A percentile compares a stretch with the other conserved stretches of the same genome.
Conservation (phyloP, 805 yeast genomes). For the Saturnispora sekii region DNA sequence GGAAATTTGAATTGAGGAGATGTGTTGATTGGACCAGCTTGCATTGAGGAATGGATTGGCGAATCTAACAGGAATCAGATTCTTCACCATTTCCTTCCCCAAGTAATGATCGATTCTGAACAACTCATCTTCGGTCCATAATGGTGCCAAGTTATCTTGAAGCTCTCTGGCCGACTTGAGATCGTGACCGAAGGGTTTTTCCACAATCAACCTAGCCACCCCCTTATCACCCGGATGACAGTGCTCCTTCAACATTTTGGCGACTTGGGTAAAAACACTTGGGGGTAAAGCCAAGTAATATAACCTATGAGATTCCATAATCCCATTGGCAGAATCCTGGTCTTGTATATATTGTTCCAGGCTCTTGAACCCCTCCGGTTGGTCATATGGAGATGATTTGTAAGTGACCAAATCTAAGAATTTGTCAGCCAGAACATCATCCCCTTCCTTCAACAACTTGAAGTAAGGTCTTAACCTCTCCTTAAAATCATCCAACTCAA, state of each 20-base stretch:
- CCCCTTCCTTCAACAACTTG: conserved; percentile 28
- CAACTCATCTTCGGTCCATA: conserved; percentile 84
- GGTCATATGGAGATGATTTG: conserved; percentile 71
- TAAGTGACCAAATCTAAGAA: conserved; percentile 63
- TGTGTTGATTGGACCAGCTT: conserved; percentile 78
- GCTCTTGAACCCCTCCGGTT: conserved; percentile 58
- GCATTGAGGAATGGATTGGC: conserved; percentile 83
- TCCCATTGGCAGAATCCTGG: conserved; percentile 43
- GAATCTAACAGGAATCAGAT: conserved; percentile 78
- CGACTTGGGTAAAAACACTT: conserved; percentile 74
- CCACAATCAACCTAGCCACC: conserved; percentile 74
- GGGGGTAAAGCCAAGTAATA: conserved; percentile 96
- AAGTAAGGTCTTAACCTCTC: conserved; percentile 57
- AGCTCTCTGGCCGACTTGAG: conserved; percentile 66
- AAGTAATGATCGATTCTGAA: conserved; percentile 95
- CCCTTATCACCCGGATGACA: conserved; percentile 60
- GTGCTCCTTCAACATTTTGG: conserved; percentile 56
- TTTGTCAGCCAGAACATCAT: conserved; percentile 33
- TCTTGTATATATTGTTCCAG: conserved; percentile 46
- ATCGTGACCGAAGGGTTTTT: conserved; percentile 96
- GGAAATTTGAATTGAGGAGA: conserved; percentile 74
- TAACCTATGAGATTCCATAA: conserved; percentile 58
- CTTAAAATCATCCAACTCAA: conserved; percentile 58
- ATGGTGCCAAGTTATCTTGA: conserved; percentile 69
- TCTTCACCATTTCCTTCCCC: conserved; percentile 97